Conservation (phyloP, 1,284 basidiomycete genomes). For the Coniferiporia sulphurascens region DNA sequence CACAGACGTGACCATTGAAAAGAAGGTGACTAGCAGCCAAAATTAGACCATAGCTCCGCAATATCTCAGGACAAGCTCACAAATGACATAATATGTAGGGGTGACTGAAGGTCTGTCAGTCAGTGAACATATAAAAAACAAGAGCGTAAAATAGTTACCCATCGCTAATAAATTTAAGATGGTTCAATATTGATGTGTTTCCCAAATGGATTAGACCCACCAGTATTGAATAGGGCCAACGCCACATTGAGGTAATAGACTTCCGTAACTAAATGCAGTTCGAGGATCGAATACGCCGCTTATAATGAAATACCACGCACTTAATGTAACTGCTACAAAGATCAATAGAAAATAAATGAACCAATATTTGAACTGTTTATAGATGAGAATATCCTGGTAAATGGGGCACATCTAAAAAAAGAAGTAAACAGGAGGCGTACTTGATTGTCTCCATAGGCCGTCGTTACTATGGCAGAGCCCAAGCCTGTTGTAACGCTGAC, state of each 20-base stretch:
- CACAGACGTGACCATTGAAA: slow-evolving; percentile 47
- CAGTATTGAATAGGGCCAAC: slow-evolving; percentile 62
- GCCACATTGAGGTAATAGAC: slow-evolving; percentile 70
- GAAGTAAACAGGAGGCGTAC: slow-evolving; percentile 17
- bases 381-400: slow-evolving; percentile 1
- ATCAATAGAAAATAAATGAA: slow-evolving; percentile 53
- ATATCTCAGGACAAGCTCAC: slow-evolving; percentile 22
- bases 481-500: slow-evolving; percentile 66
- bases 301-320: slow-evolving; percentile 21
- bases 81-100: slow-evolving; percentile 59
- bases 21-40: slow-evolving; percentile 40
- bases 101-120: slow-evolving; percentile 35
- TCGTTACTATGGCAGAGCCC: slow-evolving; percentile 59
- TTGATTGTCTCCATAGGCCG: slow-evolving; percentile 46
- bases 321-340: slow-evolving; percentile 50
- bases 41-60: background rate
- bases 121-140: slow-evolving; percentile 23
- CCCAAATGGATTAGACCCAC: slow-evolving; percentile 22
- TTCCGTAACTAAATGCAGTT: slow-evolving; percentile 35
- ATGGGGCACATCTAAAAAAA: background rate
- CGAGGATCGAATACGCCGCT: slow-evolving; percentile 18
- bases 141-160: slow-evolving; percentile 25
- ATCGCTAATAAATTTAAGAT: slow-evolving; percentile 23
- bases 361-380: slow-evolving; percentile 47
- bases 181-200: background rate